Evolutionary conservation across 139 green algal genomes (phyloP), one percentile per base, ranked within the genome.

Genomic region (Eudorina sp.): DNA sequence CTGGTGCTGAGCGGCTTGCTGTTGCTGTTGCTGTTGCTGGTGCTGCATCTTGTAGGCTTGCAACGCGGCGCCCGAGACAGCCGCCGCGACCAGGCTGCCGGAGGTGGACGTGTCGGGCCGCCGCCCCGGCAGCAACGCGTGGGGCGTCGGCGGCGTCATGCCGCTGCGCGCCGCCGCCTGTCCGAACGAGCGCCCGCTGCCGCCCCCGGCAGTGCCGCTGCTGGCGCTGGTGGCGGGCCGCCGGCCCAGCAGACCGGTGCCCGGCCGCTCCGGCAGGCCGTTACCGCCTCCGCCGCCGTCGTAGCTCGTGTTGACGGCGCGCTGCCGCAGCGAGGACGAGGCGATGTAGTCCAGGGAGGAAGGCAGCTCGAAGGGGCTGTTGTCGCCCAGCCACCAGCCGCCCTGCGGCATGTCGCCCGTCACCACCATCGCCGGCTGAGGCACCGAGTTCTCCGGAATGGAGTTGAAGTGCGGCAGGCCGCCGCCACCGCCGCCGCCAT

Each of bases 351-450:
- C 79, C 45, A 92, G 19, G n/a, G 36, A 89, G 27, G 62, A 40
- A 21, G 89, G 83, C 53, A 92, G 82, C 66, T 92, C 89, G 27
- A 92, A 92, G 58, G 83, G 62, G 46, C 27, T 76, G 89, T 72
- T 77, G 51, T 89, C 83, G 19, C 72, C 82, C 83, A 92, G 36
- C 89, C 89, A 92, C 89, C 89, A 92, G 7, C 89, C 89, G 40
- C 89, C 83, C 34, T 68, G 48, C n/a, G 89, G 89, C 89, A 92
- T 92, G n/a, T 92, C 89, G 8, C 89, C 89, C 11, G 83, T 92
- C 5, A 92, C 89, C 46, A 90, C 66, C 64, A 70, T 53, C 64
- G 19, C 16, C 45, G 31, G 64, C 45, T 46, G 64, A 8, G 25
- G 46, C 40, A 2, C 25, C 55, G 19, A 51, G 27, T 25, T 62